Percentiles rank a stretch among this genome's conserved stretches.
These are phyloP conservation scores for Fusarium cicatricum DNA, from an alignment of 2,329 filamentous ascomycete genomes.

Conservation along the genomic window DNA sequence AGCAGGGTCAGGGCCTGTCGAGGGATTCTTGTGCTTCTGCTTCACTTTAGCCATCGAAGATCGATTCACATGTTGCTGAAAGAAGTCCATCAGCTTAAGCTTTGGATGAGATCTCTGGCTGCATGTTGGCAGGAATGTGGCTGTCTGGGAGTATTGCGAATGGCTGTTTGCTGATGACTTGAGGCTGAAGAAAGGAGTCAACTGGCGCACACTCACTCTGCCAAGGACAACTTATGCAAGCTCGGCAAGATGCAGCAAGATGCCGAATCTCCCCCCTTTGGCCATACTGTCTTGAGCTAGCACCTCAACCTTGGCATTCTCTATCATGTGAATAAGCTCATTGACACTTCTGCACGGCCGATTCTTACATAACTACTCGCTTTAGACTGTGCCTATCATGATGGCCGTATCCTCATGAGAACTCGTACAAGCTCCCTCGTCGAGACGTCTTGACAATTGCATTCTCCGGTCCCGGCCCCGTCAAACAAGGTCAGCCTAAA, in stretches of 20 bases:
- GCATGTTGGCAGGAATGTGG: neutral
- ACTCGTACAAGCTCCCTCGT: no score
- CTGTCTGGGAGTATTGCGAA: neutral
- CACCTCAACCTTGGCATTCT: conserved; percentile 7
- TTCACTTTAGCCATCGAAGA: no score
- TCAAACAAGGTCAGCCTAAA: conserved; percentile 30
- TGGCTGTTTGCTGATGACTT: neutral
- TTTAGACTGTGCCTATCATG: conserved; percentile 8
- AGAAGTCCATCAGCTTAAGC: neutral
- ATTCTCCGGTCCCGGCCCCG: conserved; percentile 29
- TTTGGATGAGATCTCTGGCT: neutral
- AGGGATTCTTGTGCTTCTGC: neutral
- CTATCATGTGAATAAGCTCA: conserved; percentile 6
- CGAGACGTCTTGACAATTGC: no score
- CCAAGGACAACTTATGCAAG: no score
- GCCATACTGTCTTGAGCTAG: no score
- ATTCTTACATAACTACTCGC: neutral
- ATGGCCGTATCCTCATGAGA: neutral
- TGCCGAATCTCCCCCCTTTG: no score
- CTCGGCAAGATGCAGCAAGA: conserved; percentile 1
- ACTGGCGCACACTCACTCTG: no score
- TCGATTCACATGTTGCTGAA: conserved; percentile 2
- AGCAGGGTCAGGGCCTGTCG: neutral
- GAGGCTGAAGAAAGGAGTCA: neutral
- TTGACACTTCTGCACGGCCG: conserved; percentile 13